Conservation (phyloP, 73 alveolate genomes). For the Diophrys sp. region DNA sequence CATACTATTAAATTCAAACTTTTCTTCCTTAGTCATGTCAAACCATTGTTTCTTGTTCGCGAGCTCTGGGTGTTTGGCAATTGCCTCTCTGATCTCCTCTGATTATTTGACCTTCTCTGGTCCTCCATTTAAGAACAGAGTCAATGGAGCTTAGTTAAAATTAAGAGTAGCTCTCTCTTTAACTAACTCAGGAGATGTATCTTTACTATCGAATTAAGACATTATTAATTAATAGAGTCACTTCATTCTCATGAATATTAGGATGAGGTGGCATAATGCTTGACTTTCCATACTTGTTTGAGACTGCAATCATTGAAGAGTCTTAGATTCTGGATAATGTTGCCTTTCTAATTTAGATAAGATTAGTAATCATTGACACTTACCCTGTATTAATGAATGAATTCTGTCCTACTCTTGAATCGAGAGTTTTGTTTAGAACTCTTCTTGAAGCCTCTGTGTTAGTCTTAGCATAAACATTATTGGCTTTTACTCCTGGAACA, state of each 20-base stretch:
- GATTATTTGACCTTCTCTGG: neutral
- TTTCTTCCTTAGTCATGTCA: neutral
- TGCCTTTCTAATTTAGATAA: constrained; percentile 23
- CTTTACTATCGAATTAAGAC: neutral
- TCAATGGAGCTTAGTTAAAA: neutral
- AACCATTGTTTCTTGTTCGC: neutral
- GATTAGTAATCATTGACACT: neutral
- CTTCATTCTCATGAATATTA: neutral
- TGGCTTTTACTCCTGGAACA: constrained; percentile 68
- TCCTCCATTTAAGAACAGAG: neutral
- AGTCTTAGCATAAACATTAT: constrained; percentile 71
- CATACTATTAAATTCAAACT: neutral
- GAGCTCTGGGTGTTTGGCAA: neutral
- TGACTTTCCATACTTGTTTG: constrained; percentile 35
- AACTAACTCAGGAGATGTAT: neutral
- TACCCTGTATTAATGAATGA: constrained; percentile 6
- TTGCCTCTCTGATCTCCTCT: neutral
- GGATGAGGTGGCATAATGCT: constrained; percentile 42
- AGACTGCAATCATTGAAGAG: constrained; percentile 21
- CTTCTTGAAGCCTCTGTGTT: constrained; percentile 24
- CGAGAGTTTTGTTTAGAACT: constrained; percentile 34
- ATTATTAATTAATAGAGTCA: neutral
- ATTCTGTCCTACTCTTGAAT: neutral
- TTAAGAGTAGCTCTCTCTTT: neutral
- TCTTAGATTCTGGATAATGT: constrained; percentile 15